Base-by-base conservation (phyloP, 2,329 filamentous ascomycete genomes). In the Cladorrhinum sp. region DNA sequence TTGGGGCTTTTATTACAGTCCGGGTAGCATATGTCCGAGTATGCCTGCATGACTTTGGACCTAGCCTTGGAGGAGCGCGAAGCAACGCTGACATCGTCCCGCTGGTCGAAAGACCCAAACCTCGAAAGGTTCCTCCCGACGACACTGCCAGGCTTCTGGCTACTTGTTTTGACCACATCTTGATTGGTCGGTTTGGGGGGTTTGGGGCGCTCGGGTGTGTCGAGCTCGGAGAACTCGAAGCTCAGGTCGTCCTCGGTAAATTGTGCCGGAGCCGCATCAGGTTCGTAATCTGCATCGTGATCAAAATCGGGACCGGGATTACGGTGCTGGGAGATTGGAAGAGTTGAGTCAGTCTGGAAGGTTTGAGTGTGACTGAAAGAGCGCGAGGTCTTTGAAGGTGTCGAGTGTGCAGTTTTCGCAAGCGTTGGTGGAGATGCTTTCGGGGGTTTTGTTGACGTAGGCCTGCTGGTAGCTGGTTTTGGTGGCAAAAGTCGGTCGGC, bases 1-100 rank as follows among this genome's bases (percentile, higher is more conserved):
- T 10, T 45, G 41, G 18, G n/a, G 6, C 8, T 49, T 32, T 50
- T 77, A 81, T 69, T 73, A 87, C 85, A 72, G 76, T 84, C 78
- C 70, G 84, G 78, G 74, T 83, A 83, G 64, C 63, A 62, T 60
- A 68, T 54, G 54, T 61, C 60, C 60, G 62, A 58, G 36, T 51
- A 51, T 55, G 57, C 51, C 7, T 60, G 60, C 13, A 48, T 25
- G 18, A 61, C 45, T 48, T 51, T 53, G 10, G 62, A 32, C 18
- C 64, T 65, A 2, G 62, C 60, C 38, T 62, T 59, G 56, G 58
- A 27, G 24, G 62, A 52, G 49, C 63, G 65, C 16, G 66, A 61
- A 20, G 60, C 54, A 52, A 63, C 55, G 23, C 22, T 20, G 51
- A n/a, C 29, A 48, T 59, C 49, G 24, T 59, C 50, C 7, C 38